Base-by-base conservation (phyloP, 306 rosid species). In the Erythrophleum fordii region DNA sequence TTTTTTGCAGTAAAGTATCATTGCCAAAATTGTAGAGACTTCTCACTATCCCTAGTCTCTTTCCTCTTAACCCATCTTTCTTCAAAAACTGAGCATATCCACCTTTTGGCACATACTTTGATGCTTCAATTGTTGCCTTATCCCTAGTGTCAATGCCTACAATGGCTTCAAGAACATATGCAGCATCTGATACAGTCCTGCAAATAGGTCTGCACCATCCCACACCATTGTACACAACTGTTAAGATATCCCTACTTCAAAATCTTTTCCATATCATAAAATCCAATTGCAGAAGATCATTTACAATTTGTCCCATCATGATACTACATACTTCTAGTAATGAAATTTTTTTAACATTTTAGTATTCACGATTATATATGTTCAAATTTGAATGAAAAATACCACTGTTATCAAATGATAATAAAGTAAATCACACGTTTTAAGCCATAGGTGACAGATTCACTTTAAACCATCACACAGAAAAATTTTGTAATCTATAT, bases 181-280 rank as follows among this genome's bases (percentile, higher is more conserved):
- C 89, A 42, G 92, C 92, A 88, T 92, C 97, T n/a, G 92, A 76
- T 23, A 91, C 89, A 5, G 89, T 91, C 90, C 92, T 89, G 78
- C 92, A 86, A 31, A 89, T 83, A 53, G 93, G 92, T 68, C 92
- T 91, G 77, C 59, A 73, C 73, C 69, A 66, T 34, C 16, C 81
- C 65, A 78, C 51, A 42, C 28, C 26, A 84, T 65, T 69, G 64
- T 70, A 64, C 65, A 41, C 73, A 53, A 18, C 62, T 41, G 8
- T 41, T 11, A 20, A 65, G 70, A 52, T 67, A 12, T 41, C 16
- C 17, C 18, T 25, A 3, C 13, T 5, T 8, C 12, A 51, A 48
- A 80, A 73, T 66, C 11, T 53, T 3, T 53, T 34, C 17, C 11
- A 11, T 28, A 6, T 17, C 28, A 61, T 31, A 69, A 69, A 69